Evolutionary conservation across 306 rosid genomes (phyloP), one percentile per base, ranked within the genome.

Genomic region (Prunus salicina): DNA sequence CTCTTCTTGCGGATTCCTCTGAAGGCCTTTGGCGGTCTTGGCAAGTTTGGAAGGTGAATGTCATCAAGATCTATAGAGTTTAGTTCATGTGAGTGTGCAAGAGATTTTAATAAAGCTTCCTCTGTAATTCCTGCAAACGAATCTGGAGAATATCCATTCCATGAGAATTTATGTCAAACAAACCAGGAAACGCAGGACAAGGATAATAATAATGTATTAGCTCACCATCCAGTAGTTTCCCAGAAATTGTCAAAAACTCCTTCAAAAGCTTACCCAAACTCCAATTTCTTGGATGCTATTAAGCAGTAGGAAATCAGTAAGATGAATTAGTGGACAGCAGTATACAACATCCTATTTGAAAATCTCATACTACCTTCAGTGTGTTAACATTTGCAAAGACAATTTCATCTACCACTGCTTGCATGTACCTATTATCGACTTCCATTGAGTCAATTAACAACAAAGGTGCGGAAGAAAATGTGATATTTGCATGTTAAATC

Each of bases 341-440:
- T 16, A 69, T 58, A 78, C 24, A 76, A 74, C 22, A 20, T 38
- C 20, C 46, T 19, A 38, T 57, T 57, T 41, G 47, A 49, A 68
- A 67, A 43, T 61, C 32, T 30, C 78, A 47, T 11, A 78, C 67
- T 82, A 95, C 98, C 98, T 92, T 89, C 72, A 72, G 46, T 0
- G 90, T 91, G 80, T 95, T 86, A 73, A 84, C 88, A 67, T 95
- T 89, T 58, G 76, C 89, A 72, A 88, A 85, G 76, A 92, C 86
- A 69, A 90, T 81, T 91, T 92, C 97, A 76, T 95, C 98, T 71
- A 88, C 97, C 85, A 92, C 97, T 22, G 98, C 98, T 84, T 95
- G 98, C 96, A 95, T 92, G 83, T 95, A 95, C 92, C 98, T 95
- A 67, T 64, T 74, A 71, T 77, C 68, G 81, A 78, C 19, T 34